Percentiles rank a stretch among this genome's conserved stretches.
phyloP scores from a whole-genome alignment of 371 early-diverging fungal genomes.

The Encephalitozoon intestinalis region DNA sequence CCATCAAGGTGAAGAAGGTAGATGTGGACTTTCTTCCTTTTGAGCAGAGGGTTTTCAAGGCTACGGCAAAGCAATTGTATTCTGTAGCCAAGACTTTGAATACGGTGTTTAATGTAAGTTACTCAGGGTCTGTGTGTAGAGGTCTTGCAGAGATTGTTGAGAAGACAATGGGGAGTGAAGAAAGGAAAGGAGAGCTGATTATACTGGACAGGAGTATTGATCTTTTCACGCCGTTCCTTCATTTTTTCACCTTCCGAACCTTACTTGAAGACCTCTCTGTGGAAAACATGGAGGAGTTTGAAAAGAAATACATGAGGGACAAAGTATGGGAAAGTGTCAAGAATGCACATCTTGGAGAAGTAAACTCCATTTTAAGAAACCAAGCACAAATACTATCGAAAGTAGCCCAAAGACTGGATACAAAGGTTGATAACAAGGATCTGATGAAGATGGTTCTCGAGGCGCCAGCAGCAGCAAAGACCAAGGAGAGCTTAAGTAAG shows the following conservation, averaged over 20 bases:
- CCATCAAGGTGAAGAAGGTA: slow-evolving; percentile 28
- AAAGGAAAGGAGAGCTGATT: slow-evolving; percentile 27
- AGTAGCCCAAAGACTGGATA: slow-evolving; percentile 40
- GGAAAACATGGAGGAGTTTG: slow-evolving; percentile 20
- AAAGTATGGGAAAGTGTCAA: slow-evolving; percentile 52
- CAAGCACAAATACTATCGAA: slow-evolving; percentile 42
- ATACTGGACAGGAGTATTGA: slow-evolving; percentile 57
- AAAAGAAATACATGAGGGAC: slow-evolving; percentile 25
- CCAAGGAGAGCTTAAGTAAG: slow-evolving; percentile 49
- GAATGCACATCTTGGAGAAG: slow-evolving; percentile 56
- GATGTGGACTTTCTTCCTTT: slow-evolving; percentile 12
- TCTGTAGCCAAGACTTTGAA: slow-evolving; percentile 14
- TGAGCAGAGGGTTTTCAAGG: slow-evolving; percentile 44
- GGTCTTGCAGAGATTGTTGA: not conserved
- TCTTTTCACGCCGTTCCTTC: slow-evolving; percentile 57
- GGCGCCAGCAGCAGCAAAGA: slow-evolving; percentile 56
- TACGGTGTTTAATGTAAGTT: slow-evolving; percentile 18
- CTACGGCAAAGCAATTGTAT: not conserved
- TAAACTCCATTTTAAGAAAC: slow-evolving; percentile 45
- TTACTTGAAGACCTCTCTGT: slow-evolving; percentile 41
- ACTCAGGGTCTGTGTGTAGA: not conserved
- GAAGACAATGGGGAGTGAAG: not conserved
- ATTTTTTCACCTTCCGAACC: slow-evolving; percentile 59
- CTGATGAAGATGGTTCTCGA: slow-evolving; percentile 57
- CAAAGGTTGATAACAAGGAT: slow-evolving; percentile 41